These are phyloP conservation scores for Rhodofomes roseus DNA, from an alignment of 1,284 basidiomycete species.

Conservation along the genomic window DNA sequence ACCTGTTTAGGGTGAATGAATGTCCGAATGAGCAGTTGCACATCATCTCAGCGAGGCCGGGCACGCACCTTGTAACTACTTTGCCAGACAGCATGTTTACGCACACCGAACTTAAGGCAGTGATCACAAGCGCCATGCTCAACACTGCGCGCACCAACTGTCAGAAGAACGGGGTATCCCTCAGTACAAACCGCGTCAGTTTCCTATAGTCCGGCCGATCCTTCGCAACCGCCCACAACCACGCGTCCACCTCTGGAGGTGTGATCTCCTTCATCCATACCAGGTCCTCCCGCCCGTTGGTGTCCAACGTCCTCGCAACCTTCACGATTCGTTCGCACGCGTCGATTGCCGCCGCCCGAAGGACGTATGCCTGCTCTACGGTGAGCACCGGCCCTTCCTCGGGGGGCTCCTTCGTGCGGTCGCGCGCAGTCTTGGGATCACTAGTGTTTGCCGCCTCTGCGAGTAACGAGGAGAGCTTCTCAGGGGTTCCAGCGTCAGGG, in stretches of 20 bases:
- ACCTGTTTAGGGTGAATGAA: too few relatives aligned
- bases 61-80: too few relatives aligned
- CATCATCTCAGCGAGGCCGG: too few relatives aligned
- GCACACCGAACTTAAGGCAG: too few relatives aligned
- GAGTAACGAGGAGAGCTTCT: constrained; percentile 39
- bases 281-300: constrained; percentile 20
- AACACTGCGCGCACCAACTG: too few relatives aligned
- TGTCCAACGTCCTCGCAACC: constrained; percentile 43
- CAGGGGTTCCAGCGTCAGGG: constrained; percentile 37
- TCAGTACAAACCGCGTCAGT: constrained; percentile 60
- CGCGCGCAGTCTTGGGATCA: too few relatives aligned
- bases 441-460: constrained; percentile 15
- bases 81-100: too few relatives aligned
- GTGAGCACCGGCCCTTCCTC: constrained; percentile 65
- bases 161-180: constrained; percentile 67
- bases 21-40: too few relatives aligned
- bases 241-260: constrained; percentile 61
- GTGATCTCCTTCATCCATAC: constrained; percentile 56
- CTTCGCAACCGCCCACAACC: constrained; percentile 77
- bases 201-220: constrained; percentile 65
- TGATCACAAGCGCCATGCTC: too few relatives aligned
- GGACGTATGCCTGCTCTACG: constrained; percentile 60
- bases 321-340: constrained; percentile 69
- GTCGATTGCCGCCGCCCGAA: constrained; percentile 78
- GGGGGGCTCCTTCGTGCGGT: constrained; percentile 25